These are phyloP conservation scores for Hirsutella thompsonii DNA, from an alignment of 2,329 filamentous ascomycete species.

Conservation along the genomic window DNA sequence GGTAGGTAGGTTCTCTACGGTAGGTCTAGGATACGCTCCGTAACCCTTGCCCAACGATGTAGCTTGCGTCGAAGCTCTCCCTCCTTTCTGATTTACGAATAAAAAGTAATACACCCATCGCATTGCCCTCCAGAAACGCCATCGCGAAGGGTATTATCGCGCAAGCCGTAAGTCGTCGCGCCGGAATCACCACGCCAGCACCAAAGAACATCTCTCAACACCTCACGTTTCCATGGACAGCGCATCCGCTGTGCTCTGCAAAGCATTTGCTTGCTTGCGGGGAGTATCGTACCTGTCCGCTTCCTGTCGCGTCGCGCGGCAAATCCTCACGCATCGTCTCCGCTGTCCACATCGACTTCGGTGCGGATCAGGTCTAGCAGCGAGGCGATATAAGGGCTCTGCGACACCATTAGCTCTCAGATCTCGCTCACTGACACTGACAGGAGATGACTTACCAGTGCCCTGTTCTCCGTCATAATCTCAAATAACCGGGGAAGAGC, in stretches of 20 bases:
- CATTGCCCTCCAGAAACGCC: not conserved
- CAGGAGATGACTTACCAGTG: conserved; percentile 32
- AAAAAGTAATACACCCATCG: not conserved
- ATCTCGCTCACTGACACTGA: not conserved
- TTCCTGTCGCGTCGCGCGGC: not conserved
- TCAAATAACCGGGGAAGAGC: conserved; percentile 53
- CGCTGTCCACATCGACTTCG: conserved; percentile 13
- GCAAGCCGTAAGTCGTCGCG: not conserved
- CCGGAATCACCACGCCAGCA: not conserved
- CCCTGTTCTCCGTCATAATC: conserved; percentile 56
- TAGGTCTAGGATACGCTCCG: too few species aligned
- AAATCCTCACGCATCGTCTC: not conserved
- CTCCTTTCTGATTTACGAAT: too few species aligned
- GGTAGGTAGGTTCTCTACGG: too few species aligned
- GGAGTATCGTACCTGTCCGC: not conserved
- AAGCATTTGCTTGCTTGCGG: not conserved
- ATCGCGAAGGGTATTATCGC: not conserved
- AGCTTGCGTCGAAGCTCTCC: too few species aligned
- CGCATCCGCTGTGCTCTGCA: not conserved
- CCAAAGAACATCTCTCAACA: too few species aligned
- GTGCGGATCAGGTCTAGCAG: conserved; percentile 23
- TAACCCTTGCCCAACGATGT: too few species aligned
- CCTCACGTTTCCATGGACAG: too few species aligned
- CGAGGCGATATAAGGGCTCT: conserved; percentile 28
- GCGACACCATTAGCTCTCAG: conserved; percentile 1